Evolutionary conservation across 805 yeast genomes (phyloP), one percentile per base, ranked within the genome.

Genomic region (Candida silvatica): DNA sequence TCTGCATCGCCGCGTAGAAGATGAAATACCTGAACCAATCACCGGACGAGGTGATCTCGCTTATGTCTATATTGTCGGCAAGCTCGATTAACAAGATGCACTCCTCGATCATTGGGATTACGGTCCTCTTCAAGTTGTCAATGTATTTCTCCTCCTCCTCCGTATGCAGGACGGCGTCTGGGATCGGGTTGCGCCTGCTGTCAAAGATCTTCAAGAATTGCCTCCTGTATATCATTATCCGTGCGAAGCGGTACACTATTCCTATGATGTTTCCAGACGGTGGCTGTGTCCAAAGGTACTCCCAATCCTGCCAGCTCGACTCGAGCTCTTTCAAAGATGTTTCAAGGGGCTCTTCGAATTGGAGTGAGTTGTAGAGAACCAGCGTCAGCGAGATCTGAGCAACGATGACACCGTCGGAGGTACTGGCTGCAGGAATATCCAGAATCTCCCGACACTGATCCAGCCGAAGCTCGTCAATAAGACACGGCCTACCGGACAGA

Each of bases 341-440:
- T 2, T 37, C 45, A n/a, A 52, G 29, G 6, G 44, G 32, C 32
- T 52, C 58, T 17, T 51, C 45, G 26, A 47, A 49, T 43, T 77
- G 80, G 20, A 77, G 61, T 49, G 67, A 77, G 42, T 73, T 75
- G 56, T 79, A 78, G 1, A 77, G 56, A n/a, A 74, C 63, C 25
- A 72, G 54, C 30, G 76, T 66, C 12, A 80, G 61, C 4, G 77
- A 67, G 28, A 81, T 68, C 49, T 80, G 86, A 30, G 84, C 78
- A 6, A 81, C 80, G 75, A 80, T 75, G 37, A 84, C 54, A 6
- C 84, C 85, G 51, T 81, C 90, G 51, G 80, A 80, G 45, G 78
- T 76, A 6, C 81, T 76, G 3, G 86, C 74, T 19, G 72, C 64
- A 2, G 77, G 64, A 17, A 77, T 56, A 18, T 76, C 72, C 24